phyloP scores from a whole-genome alignment of 2,329 filamentous ascomycete genomes.

The Coniella vitis region DNA sequence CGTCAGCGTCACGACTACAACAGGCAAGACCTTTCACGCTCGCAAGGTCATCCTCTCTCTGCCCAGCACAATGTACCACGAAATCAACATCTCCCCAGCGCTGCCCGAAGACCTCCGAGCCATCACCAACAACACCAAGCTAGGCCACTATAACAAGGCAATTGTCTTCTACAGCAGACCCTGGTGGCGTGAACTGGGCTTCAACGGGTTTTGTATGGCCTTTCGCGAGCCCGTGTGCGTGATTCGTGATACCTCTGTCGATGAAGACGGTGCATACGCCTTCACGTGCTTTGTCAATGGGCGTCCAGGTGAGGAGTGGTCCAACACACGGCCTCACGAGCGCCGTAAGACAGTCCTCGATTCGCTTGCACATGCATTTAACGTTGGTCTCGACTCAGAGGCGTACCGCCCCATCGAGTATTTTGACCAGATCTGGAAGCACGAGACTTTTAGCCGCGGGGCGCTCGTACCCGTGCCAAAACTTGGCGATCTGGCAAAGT shows the following conservation, averaged over 20 bases:
- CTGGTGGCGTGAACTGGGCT: too few species aligned
- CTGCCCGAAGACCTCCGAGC: constrained; percentile 33
- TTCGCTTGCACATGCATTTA: constrained; percentile 35
- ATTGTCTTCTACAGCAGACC: too few species aligned
- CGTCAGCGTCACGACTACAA: constrained; percentile 20
- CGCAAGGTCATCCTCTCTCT: constrained; percentile 42
- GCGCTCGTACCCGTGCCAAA: too few species aligned
- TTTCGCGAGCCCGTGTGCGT: constrained; percentile 38
- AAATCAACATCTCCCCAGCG: constrained; percentile 39
- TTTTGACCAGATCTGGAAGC: too few species aligned
- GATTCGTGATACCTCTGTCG: constrained; percentile 31
- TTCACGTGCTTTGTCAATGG: constrained; percentile 36
- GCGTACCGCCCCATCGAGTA: too few species aligned
- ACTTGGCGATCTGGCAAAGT: constrained; percentile 32
- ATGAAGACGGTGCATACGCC: constrained; percentile 24
- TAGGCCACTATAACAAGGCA: too few species aligned
- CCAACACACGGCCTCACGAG: constrained; percentile 17
- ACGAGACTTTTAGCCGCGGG: too few species aligned
- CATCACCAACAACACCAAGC: too few species aligned
- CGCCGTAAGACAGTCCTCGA: constrained; percentile 20
- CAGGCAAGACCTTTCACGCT: constrained; percentile 26
- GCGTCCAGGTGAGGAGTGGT: constrained; percentile 28
- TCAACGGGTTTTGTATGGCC: constrained; percentile 39
- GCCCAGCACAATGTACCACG: constrained; percentile 37
- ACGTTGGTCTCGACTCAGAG: too few species aligned